Percentiles rank a stretch among this genome's conserved stretches.
Conservation (phyloP, 169 alveolate genomes). For the Plasmodium coatneyi region DNA sequence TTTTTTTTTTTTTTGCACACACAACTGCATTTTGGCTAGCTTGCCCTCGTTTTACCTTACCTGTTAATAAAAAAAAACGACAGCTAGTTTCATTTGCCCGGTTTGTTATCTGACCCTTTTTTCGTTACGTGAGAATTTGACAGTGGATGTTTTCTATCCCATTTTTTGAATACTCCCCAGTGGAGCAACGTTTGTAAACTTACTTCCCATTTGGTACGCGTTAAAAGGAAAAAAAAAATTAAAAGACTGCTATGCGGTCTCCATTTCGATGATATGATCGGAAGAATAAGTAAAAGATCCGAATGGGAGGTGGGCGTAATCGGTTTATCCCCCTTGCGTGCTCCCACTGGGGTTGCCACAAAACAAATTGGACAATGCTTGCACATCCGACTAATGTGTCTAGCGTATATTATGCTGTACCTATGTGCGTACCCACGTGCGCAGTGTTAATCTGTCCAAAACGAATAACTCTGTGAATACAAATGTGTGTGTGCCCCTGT, state of each 20-base stretch:
- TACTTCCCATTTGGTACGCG: background rate
- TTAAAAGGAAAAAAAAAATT: background rate
- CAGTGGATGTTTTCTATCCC: background rate
- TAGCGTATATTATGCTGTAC: background rate
- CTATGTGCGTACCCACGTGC: background rate
- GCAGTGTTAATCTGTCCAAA: background rate
- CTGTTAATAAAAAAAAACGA: background rate
- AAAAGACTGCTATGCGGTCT: background rate
- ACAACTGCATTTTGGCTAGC: constrained; percentile 6
- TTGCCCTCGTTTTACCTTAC: background rate
- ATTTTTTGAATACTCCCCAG: background rate
- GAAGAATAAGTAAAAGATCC: background rate
- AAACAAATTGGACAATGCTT: background rate
- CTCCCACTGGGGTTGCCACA: background rate
- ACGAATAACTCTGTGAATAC: background rate
- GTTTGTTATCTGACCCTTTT: background rate
- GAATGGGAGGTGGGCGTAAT: background rate
- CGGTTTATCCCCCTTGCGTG: background rate
- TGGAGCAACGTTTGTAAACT: background rate
- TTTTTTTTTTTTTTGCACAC: background rate
- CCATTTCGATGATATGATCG: background rate
- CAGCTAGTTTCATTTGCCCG: constrained; percentile 1
- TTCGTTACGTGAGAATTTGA: background rate
- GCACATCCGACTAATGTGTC: background rate
- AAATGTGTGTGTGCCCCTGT: background rate